Evolutionary conservation across 257 asterid genomes (phyloP), one percentile per base, ranked within the genome.

Genomic region (Penstemon davidsonii): DNA sequence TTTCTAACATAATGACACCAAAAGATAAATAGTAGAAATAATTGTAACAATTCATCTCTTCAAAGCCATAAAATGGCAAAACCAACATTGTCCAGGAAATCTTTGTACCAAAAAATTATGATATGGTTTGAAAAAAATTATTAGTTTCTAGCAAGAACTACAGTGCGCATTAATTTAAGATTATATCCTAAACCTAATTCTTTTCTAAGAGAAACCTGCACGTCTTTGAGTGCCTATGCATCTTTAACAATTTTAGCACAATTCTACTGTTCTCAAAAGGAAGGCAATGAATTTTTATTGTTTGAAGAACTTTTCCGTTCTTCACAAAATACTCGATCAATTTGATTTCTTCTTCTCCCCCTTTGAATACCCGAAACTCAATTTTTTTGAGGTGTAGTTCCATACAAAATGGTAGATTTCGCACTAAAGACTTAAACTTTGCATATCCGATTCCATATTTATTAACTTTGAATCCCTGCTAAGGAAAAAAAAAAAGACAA

Each of bases 271-370:
- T 10, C 8, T 54, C 8, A 54, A 7, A 18, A 54, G 60, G 60
- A 33, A 54, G 19, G 60, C 60, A 54, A 54, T 18, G 8, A 9
- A 54, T 10, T 18, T n/a, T 37, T n/a, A 54, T 33, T 54, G 15
- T 54, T 9, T 18, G 3, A 54, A 54, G 7, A n/a, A 18, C 60
- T 54, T 54, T 18, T 15, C 8, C 37, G 8, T 54, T 33, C 25
- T 54, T 25, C 60, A 54, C 8, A 11, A 54, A 54, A 54, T 54
- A 54, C 60, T 54, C 60, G 15, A 54, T 54, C 60, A 54, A 18
- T 54, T 18, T 19, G 37, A 54, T n/a, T 54, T 54, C 60, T n/a
- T 54, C 60, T 3, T 18, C 9, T 54, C n/a, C 60, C 60, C 19
- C 60, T 8, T 54, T 54, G 7, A 54, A 54, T n/a, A 54, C 6